Evolutionary conservation across 2,329 filamentous ascomycete genomes (phyloP).

Genomic region (Macroventuria anomochaeta): DNA sequence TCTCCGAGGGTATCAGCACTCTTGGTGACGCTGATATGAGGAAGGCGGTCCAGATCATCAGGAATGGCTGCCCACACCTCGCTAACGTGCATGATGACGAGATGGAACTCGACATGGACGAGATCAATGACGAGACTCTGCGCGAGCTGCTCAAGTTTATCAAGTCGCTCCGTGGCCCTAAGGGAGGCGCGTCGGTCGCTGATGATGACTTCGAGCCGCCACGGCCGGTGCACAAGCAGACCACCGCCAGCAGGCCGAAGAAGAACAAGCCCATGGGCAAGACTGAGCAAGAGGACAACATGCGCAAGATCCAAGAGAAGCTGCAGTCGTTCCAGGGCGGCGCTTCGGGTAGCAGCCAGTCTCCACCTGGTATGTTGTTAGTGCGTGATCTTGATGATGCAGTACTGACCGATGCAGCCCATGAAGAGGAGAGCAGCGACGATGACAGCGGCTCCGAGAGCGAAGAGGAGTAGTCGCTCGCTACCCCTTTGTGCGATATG

Average conservation of each 20-base stretch:
- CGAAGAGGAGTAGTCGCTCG: conserved; percentile 50
- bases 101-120: conserved; percentile 70
- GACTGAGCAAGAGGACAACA: conserved; percentile 71
- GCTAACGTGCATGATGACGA: conserved; percentile 62
- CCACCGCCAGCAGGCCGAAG: conserved; percentile 62
- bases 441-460: conserved; percentile 61
- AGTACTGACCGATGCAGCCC: conserved; percentile 36
- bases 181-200: conserved; percentile 43
- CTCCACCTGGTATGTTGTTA: conserved; percentile 47
- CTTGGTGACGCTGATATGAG: conserved; percentile 80
- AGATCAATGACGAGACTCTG: conserved; percentile 61
- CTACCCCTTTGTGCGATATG: conserved; percentile 1
- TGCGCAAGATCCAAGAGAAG: conserved; percentile 67
- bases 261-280: conserved; percentile 82
- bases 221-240: conserved; percentile 44
- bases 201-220: conserved; percentile 60
- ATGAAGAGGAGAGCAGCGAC: conserved; percentile 60
- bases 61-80: conserved; percentile 77
- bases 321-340: conserved; percentile 52
- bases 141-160: conserved; percentile 64
- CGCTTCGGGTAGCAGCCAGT: conserved; percentile 55
- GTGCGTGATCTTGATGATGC: conserved; percentile 14
- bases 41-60: conserved; percentile 86
- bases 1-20: conserved; percentile 82
- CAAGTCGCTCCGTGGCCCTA: conserved; percentile 49